Conservation (phyloP, 139 green algal species). For the Haematococcus sp. region DNA sequence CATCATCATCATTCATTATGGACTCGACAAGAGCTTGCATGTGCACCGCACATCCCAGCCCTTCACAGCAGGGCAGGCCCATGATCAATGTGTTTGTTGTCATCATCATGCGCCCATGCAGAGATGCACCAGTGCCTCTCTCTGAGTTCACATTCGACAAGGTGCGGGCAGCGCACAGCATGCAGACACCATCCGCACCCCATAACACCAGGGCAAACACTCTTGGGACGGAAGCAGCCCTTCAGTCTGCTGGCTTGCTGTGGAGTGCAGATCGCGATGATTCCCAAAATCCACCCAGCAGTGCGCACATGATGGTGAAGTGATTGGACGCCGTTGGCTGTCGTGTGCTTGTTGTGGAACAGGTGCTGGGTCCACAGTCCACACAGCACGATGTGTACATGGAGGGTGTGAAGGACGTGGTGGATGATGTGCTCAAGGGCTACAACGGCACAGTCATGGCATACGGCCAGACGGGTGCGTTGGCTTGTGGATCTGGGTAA, state of each 20-base stretch:
- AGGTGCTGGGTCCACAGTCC: slow-evolving; percentile 52
- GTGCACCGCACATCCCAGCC: no score
- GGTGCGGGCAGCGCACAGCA: slow-evolving; percentile 7
- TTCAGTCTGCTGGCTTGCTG: no score
- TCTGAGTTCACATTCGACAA: slow-evolving; percentile 21
- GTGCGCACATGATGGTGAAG: no score
- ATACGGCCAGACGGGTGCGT: slow-evolving; percentile 64
- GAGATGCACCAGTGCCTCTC: slow-evolving; percentile 27
- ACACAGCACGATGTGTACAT: slow-evolving; percentile 57
- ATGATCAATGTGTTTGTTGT: no score
- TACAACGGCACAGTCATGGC: slow-evolving; percentile 87
- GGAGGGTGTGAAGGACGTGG: slow-evolving; percentile 41
- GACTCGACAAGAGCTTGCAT: no score
- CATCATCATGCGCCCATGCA: slow-evolving; percentile 3
- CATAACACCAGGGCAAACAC: neutral
- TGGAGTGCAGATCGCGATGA: no score
- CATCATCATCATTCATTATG: no score
- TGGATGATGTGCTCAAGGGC: slow-evolving; percentile 73
- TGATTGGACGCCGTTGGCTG: slow-evolving; percentile 4
- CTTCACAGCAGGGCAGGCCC: no score
- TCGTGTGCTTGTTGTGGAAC: neutral
- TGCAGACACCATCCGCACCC: neutral
- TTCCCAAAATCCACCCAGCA: no score
- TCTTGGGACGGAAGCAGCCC: neutral
- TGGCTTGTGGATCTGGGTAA: no score